Evolutionary conservation across 495 filamentous ascomycete genomes (phyloP).

Genomic region (Cryomyces minteri): DNA sequence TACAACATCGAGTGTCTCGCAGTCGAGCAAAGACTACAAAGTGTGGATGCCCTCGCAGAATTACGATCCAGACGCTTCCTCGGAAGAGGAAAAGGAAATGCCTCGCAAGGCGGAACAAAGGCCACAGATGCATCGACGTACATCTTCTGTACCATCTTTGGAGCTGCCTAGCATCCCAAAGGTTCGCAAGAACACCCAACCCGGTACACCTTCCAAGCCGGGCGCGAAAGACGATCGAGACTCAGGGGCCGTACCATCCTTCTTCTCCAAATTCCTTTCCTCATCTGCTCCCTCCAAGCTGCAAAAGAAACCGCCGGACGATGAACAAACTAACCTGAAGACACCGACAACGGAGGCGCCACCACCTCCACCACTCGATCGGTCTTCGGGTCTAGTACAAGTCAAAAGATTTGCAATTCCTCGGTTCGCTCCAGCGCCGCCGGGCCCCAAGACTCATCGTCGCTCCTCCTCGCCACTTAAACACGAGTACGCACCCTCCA

Average conservation of each 20-base stretch:
- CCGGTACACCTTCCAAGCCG: constrained; percentile 12
- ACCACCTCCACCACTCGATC: constrained; percentile 26
- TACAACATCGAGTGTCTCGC: constrained; percentile 6
- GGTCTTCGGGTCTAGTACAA: constrained; percentile 26
- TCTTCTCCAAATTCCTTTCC: constrained; percentile 1
- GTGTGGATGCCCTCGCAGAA: constrained; percentile 22
- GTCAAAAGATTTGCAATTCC: constrained; percentile 27
- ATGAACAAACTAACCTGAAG: background rate
- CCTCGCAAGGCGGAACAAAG: background rate
- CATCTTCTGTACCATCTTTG: constrained; percentile 38
- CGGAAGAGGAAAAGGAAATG: background rate
- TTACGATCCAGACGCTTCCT: constrained; percentile 5
- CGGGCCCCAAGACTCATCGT: constrained; percentile 24
- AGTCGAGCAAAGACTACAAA: constrained; percentile 16
- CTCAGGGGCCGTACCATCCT: too few species aligned
- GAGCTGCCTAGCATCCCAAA: constrained; percentile 40
- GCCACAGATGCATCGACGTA: constrained; percentile 21
- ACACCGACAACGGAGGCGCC: constrained; percentile 17
- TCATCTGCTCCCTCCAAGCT: constrained; percentile 19
- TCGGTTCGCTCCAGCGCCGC: constrained; percentile 20
- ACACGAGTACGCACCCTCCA: constrained; percentile 92
- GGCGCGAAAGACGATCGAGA: background rate
- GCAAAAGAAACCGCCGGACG: constrained; percentile 11
- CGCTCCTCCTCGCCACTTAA: constrained; percentile 88
- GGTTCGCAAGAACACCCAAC: constrained; percentile 28